phyloP scores from a whole-genome alignment of 768 basidiomycete species.

The Termitomyces sp. region DNA sequence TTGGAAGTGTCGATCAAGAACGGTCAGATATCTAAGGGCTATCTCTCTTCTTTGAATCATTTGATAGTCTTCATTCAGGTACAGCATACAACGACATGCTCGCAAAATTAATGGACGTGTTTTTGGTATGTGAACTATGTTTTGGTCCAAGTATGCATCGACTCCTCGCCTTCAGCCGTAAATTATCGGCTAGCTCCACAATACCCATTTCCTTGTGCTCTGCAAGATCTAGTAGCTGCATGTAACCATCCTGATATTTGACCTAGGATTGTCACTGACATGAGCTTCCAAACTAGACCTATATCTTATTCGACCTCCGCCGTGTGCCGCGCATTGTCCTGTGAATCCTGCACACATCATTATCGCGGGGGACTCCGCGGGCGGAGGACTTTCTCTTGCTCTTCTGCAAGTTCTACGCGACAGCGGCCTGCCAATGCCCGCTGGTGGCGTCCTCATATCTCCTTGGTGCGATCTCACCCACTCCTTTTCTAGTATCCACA shows the following conservation, averaged over 20 bases:
- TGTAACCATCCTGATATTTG: constrained; percentile 45
- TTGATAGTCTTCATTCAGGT: constrained; percentile 33
- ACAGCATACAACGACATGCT: constrained; percentile 79
- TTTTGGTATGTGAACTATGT: constrained; percentile 48
- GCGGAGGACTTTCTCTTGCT: constrained; percentile 82
- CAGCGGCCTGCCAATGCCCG: constrained; percentile 73
- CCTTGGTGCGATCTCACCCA: constrained; percentile 95
- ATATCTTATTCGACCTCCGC: constrained; percentile 86
- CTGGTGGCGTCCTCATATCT: constrained; percentile 86
- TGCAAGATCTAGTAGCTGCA: constrained; percentile 87
- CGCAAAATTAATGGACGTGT: constrained; percentile 92
- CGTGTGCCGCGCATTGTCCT: constrained; percentile 70
- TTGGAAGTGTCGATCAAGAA: constrained; percentile 78
- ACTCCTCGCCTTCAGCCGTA: constrained; percentile 46
- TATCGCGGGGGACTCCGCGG: constrained; percentile 89
- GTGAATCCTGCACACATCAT: constrained; percentile 82
- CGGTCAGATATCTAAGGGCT: constrained; percentile 33
- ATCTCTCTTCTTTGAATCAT: neutral
- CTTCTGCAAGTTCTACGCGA: constrained; percentile 89
- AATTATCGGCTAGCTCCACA: constrained; percentile 92
- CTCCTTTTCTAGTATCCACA: constrained; percentile 85
- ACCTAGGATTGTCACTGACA: neutral
- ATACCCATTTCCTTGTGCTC: constrained; percentile 92
- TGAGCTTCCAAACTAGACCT: constrained; percentile 49
- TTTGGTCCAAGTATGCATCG: neutral